Base-by-base conservation (phyloP, 495 filamentous ascomycete genomes). In the Penicillium verhagenii region DNA sequence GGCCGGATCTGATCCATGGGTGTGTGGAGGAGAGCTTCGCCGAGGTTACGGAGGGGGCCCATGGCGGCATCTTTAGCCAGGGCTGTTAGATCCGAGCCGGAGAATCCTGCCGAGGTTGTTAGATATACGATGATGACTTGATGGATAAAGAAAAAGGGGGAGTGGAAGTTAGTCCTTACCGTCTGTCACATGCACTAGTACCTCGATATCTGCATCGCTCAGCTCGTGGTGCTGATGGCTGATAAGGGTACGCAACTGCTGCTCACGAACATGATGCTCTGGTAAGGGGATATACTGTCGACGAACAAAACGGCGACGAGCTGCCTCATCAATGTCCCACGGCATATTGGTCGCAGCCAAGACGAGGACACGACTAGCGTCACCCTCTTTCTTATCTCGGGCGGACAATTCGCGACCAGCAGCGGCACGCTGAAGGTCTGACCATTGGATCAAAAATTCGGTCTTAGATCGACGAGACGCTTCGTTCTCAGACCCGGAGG, bases 11-110 rank as follows among this genome's bases (percentile, higher is more conserved):
- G 86, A 53, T 97, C 94, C 82, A 91, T 94, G 4, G 86, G 86
- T 74, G 92, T 97, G 57, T 89, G 83, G 21, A 99, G 78, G 35
- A 99, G 76, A 16, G 89, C 88, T 66, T 97, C 95, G 19, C 94
- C 94, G 2, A 99, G 78, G 51, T 89, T 92, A 18, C 95, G 86
- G 13, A 99, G 79, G 8, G 95, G 94, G 0, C 94, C 95, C 94
- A 99, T 99, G 21, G 94, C 94, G 9, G 94, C 94, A 66, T 99
- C 94, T 71, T 99, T 99, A 8, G 94, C 95, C 21, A 99, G 75
- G 6, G 94, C 94, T 9, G 94, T 99, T 50, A 99, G 96, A 67
- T 99, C 94, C 3, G 91, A 96, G 54, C 94, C 95, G 31, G 91
- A 96, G 76, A 96, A 99, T 46, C 92, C 94, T 97, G 61, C 9